A percentile compares a stretch with the other conserved stretches of the same genome.
phyloP scores from a whole-genome alignment of 208 protist genomes.

The Leishmania tropica region DNA sequence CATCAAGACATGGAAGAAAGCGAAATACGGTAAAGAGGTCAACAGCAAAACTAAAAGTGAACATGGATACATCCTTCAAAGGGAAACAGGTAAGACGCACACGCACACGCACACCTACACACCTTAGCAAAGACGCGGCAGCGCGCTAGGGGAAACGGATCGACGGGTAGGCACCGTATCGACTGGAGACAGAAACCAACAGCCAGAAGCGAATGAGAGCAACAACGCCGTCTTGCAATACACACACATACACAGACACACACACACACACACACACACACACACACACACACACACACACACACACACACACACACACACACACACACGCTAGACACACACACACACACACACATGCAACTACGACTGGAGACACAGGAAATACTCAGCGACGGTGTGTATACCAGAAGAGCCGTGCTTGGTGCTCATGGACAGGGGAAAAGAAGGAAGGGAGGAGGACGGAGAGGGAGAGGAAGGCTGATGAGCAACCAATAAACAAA shows the following conservation, averaged over 20 bases:
- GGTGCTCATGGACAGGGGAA: neutral
- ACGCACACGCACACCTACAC: neutral
- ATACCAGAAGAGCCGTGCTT: neutral
- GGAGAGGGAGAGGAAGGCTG: neutral
- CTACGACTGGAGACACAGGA: neutral
- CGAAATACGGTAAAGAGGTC: neutral
- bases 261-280: neutral
- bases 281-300: neutral
- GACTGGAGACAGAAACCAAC: too few species aligned
- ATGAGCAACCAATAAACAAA: neutral
- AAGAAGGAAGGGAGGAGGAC: neutral
- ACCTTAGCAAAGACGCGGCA: neutral
- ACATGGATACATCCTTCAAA: neutral
- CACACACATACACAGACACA: neutral
- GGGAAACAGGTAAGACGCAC: neutral
- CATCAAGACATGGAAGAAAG: neutral
- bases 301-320: neutral
- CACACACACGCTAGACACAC: neutral
- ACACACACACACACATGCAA: neutral
- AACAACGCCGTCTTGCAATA: too few species aligned
- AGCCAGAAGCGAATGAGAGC: too few species aligned
- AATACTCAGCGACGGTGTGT: neutral
- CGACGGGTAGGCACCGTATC: too few species aligned
- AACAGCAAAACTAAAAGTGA: neutral
- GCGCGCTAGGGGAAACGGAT: too few species aligned